Evolutionary conservation across 2,329 filamentous ascomycete species (phyloP).

Genomic region (Aureobasidium uvarum): DNA sequence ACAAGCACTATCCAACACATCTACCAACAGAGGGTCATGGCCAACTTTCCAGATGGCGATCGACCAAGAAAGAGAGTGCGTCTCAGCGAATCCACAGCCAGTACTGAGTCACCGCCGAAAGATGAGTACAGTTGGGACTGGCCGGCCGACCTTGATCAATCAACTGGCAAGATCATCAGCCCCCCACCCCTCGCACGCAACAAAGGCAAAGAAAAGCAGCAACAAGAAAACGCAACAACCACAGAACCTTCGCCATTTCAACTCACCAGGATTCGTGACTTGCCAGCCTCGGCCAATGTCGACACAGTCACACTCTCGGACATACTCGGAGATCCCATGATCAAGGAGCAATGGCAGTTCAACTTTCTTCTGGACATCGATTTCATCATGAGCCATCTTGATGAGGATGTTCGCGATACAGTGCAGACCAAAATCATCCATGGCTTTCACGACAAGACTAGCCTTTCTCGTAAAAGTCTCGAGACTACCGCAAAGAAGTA

Average conservation of each 20-base stretch:
- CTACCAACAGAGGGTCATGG: neutral
- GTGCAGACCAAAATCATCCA: conserved; percentile 61
- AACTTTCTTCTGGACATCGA: conserved; percentile 65
- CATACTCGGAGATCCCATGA: conserved; percentile 70
- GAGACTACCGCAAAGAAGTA: conserved; percentile 62
- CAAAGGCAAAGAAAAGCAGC: conserved; percentile 13
- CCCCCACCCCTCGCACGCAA: conserved; percentile 7
- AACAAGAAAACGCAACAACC: neutral
- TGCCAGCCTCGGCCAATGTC: conserved; percentile 59
- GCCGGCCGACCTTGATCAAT: neutral
- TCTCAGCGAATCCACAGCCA: neutral
- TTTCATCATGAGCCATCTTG: conserved; percentile 60
- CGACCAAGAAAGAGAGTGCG: neutral
- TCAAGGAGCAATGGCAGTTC: conserved; percentile 69
- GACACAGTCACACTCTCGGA: conserved; percentile 65
- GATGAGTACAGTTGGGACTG: conserved; percentile 7
- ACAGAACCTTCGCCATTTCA: conserved; percentile 61
- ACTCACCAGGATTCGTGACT: conserved; percentile 66
- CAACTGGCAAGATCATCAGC: neutral
- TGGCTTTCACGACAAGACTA: conserved; percentile 67
- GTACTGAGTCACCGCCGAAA: conserved; percentile 3
- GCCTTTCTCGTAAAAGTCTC: conserved; percentile 56
- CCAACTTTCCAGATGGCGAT: neutral
- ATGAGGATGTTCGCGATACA: conserved; percentile 53
- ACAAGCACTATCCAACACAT: neutral